Conservation (phyloP, 768 basidiomycete genomes). For the Nevesoporus exiguus region DNA sequence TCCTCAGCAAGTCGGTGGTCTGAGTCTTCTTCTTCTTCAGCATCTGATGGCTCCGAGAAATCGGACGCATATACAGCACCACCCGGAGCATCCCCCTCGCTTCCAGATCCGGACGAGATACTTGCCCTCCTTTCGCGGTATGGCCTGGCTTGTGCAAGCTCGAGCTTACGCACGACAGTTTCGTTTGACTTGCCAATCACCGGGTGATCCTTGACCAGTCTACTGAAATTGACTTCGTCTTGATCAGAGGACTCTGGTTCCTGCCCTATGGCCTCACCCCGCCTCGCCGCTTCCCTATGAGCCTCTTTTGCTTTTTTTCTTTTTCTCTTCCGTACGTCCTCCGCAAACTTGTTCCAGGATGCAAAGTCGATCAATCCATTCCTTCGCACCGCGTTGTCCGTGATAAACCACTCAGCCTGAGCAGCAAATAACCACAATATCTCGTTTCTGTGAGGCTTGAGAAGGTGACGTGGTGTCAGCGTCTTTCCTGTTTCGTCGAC, state of each 20-base stretch:
- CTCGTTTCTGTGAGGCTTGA: conserved; percentile 49
- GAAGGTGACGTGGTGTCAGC: conserved; percentile 38
- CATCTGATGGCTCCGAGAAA: conserved; percentile 52
- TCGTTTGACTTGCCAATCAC: conserved; percentile 27
- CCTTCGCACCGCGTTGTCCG: conserved; percentile 38
- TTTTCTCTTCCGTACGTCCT: conserved; percentile 29
- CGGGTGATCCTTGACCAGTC: conserved; percentile 23
- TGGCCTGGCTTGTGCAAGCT: conserved; percentile 12
- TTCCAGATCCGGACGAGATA: conserved; percentile 20
- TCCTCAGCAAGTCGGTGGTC: conserved; percentile 19
- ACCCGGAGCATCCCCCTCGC: conserved; percentile 14
- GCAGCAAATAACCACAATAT: conserved; percentile 49
- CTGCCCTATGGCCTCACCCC: conserved; percentile 23
- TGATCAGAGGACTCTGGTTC: conserved; percentile 10
- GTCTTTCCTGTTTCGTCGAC: conserved; percentile 29
- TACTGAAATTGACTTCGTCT: not conserved
- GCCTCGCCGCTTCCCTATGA: conserved; percentile 16
- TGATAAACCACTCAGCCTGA: conserved; percentile 58
- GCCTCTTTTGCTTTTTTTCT: conserved; percentile 23
- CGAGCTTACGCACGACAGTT: conserved; percentile 19
- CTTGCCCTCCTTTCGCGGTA: not conserved
- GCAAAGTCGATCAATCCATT: conserved; percentile 38
- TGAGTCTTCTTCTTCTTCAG: conserved; percentile 40
- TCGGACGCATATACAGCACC: conserved; percentile 49
- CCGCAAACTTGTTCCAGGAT: conserved; percentile 49